Evolutionary conservation across 1,284 basidiomycete genomes (phyloP).

Genomic region (Trichosporon coremiiforme): DNA sequence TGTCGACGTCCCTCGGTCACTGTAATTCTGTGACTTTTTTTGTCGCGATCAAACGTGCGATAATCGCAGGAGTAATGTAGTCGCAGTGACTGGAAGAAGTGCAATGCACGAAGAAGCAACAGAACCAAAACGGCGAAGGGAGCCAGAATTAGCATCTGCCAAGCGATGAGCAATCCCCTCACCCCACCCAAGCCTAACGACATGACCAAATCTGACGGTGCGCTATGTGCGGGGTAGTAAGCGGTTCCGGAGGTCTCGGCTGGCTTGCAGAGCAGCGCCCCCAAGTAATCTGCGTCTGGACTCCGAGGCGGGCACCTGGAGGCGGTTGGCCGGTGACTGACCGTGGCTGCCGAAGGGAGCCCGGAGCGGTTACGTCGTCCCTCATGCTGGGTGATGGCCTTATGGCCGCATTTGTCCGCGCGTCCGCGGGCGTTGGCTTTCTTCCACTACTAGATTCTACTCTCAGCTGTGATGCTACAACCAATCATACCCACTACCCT

Average conservation of each 20-base stretch:
- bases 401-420: conserved; percentile 4
- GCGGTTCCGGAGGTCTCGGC: background rate
- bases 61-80: no score
- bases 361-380: background rate
- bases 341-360: no score
- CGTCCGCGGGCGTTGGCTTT: background rate
- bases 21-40: no score
- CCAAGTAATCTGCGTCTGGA: background rate
- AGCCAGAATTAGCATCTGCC: no score
- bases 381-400: background rate
- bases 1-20: no score
- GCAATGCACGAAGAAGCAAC: background rate
- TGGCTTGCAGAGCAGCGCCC: background rate
- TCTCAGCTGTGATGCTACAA: background rate
- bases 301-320: background rate
- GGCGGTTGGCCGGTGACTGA: background rate
- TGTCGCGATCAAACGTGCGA: no score
- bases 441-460: background rate
- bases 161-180: background rate
- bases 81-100: background rate
- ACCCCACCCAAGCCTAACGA: background rate
- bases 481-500: background rate
- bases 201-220: background rate
- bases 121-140: no score
- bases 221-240: background rate